Percentiles rank a stretch among this genome's conserved stretches.
Conservation (phyloP, 148 eudicot species). For the Nyssa sinensis region DNA sequence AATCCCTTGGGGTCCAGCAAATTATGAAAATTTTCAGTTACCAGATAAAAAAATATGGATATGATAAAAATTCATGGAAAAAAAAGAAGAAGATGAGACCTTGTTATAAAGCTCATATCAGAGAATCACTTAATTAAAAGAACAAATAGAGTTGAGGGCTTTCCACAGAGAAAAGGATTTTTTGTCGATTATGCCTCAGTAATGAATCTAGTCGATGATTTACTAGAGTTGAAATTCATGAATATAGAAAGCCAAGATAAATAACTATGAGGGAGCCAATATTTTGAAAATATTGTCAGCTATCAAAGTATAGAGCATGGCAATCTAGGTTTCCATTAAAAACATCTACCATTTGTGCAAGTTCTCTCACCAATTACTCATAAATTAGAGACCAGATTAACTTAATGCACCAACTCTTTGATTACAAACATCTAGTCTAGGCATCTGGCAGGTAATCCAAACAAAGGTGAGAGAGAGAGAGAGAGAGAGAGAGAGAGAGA, state of each 20-base stretch:
- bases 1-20: neutral
- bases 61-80: no score
- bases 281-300: neutral
- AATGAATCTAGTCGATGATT: neutral
- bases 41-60: no score
- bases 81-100: no score
- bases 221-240: neutral
- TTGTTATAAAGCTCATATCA: no score
- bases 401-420: neutral
- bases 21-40: neutral
- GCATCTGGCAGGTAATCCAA: neutral
- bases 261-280: neutral
- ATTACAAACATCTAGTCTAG: neutral
- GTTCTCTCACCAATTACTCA: neutral
- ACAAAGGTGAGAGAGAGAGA: no score
- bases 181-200: neutral
- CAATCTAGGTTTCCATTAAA: neutral
- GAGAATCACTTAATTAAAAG: no score
- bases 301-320: neutral
- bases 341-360: neutral
- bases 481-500: no score
- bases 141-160: neutral
- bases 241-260: neutral
- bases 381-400: neutral
- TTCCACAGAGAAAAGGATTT: neutral